Base-by-base conservation (phyloP, 2,329 filamentous ascomycete species). In the Fusarium sp. region DNA sequence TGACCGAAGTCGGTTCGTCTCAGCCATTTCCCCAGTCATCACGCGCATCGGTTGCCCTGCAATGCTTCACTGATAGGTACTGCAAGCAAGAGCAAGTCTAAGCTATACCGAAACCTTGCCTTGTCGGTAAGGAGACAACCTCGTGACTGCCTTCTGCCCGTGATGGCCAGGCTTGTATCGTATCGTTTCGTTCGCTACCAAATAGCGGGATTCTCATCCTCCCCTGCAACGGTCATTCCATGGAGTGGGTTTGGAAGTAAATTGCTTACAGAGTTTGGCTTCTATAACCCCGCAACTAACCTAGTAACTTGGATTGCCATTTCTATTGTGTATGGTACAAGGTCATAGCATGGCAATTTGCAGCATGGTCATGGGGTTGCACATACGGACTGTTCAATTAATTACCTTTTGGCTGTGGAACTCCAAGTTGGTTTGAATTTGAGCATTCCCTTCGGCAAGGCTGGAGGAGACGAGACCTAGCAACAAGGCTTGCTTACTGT, bases 231-330 rank as follows among this genome's bases (percentile, higher is more conserved):
- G 15, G 46, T 55, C 37, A 38, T 57, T 65, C 59, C 57, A 38
- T 40, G 28, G 40, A 44, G 66, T 70, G 66, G 67, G 44, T 57
- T 52, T 52, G 40, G 54, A 49, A 67, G 62, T 49, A 69, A 63
- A 69, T 69, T 69, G 45, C 67, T 57, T 46, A 30, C 20, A 47
- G 51, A 46, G 41, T 62, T 69, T 49, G 65, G 61, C 26, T 56
- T 52, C 26, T 49, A 30, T 18, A 65, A 69, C 51, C 66, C 66
- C 66, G 57, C 61, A 69, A 67, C 58, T 30, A 70, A 69, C 65
- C 62, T 50, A 40, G 61, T 42, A 46, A 26, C 34, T 67, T 69
- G 47, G 23, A 9, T 51, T 30, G 16, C 18, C 38, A 30, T 51
- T 38, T 23, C 28, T 7, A 30, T 37, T 49, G 42, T 46, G 45